Evolutionary conservation across 1,284 basidiomycete species (phyloP).

Genomic region (Ganoderma multipileum): DNA sequence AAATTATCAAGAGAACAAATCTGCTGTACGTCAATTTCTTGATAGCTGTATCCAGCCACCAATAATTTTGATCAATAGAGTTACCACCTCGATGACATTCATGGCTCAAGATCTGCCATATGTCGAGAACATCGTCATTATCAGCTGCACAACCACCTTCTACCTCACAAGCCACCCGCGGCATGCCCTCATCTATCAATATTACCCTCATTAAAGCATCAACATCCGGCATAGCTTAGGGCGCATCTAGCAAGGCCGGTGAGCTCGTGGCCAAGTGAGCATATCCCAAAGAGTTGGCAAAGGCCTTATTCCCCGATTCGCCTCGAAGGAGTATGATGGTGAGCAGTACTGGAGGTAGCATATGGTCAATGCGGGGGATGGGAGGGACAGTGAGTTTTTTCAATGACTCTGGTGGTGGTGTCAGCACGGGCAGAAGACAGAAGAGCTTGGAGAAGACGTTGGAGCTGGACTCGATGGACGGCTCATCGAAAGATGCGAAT

Average conservation of each 20-base stretch:
- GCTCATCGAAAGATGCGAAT: constrained; percentile 27
- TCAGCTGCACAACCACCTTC: constrained; percentile 88
- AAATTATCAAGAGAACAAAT: too few relatives aligned
- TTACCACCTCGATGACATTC: background rate
- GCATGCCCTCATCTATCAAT: constrained; percentile 49
- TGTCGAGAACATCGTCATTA: constrained; percentile 53
- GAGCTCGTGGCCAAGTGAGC: constrained; percentile 90
- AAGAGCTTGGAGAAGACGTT: constrained; percentile 63
- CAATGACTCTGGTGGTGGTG: constrained; percentile 34
- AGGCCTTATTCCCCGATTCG: constrained; percentile 78
- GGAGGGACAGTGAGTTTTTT: constrained; percentile 59
- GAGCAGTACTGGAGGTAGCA: constrained; percentile 85
- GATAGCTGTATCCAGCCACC: background rate
- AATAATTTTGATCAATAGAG: background rate
- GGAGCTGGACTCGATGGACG: constrained; percentile 47
- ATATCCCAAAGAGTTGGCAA: constrained; percentile 78
- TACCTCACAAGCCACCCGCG: constrained; percentile 70
- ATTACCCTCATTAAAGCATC: constrained; percentile 84
- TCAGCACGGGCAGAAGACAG: constrained; percentile 41
- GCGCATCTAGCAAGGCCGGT: constrained; percentile 90
- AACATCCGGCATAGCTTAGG: constrained; percentile 66
- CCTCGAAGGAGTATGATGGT: constrained; percentile 75
- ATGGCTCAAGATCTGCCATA: background rate
- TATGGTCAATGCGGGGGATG: constrained; percentile 69
- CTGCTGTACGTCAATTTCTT: background rate